These are phyloP conservation scores for Thelonectria discophora DNA, from an alignment of 2,329 filamentous ascomycete species.

Conservation along the genomic window DNA sequence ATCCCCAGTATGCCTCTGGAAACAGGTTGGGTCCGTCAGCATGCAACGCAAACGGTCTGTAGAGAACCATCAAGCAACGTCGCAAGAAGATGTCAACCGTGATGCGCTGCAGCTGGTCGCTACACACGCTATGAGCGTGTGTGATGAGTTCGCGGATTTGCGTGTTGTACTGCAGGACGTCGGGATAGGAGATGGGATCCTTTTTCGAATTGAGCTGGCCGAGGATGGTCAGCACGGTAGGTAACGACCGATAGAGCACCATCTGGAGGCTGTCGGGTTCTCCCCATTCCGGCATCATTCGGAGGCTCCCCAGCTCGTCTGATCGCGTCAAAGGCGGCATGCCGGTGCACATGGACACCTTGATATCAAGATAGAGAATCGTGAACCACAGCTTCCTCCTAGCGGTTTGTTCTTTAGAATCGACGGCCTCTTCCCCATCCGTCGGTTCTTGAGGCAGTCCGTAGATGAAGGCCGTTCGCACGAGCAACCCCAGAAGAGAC, in stretches of 20 bases:
- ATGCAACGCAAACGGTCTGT: slow-evolving; percentile 49
- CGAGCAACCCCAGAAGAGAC: slow-evolving; percentile 47
- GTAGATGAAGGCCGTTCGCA: slow-evolving; percentile 47
- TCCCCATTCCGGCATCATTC: slow-evolving; percentile 39
- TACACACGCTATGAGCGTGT: slow-evolving; percentile 43
- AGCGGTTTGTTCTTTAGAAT: slow-evolving; percentile 40
- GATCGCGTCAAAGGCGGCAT: slow-evolving; percentile 48
- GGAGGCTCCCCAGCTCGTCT: slow-evolving; percentile 43
- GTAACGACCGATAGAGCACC: slow-evolving; percentile 45
- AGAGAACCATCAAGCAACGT: slow-evolving; percentile 48
- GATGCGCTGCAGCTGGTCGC: slow-evolving; percentile 44
- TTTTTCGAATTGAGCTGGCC: slow-evolving; percentile 46
- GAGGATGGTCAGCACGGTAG: slow-evolving; percentile 44
- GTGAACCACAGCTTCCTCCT: slow-evolving; percentile 48
- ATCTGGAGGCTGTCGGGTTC: slow-evolving; percentile 45
- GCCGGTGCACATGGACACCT: slow-evolving; percentile 47
- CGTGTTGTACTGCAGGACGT: slow-evolving; percentile 46
- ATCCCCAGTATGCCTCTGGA: slow-evolving; percentile 50
- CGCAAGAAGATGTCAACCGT: slow-evolving; percentile 49
- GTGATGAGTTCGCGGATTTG: slow-evolving; percentile 47
- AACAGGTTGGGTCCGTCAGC: slow-evolving; percentile 45
- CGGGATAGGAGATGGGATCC: slow-evolving; percentile 45
- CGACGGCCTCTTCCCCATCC: slow-evolving; percentile 35
- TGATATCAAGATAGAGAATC: slow-evolving; percentile 49
- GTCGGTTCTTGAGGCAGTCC: slow-evolving; percentile 46